These are phyloP conservation scores for Trichoderma aggressivum DNA, from an alignment of 2,329 filamentous ascomycete genomes.

Conservation along the genomic window DNA sequence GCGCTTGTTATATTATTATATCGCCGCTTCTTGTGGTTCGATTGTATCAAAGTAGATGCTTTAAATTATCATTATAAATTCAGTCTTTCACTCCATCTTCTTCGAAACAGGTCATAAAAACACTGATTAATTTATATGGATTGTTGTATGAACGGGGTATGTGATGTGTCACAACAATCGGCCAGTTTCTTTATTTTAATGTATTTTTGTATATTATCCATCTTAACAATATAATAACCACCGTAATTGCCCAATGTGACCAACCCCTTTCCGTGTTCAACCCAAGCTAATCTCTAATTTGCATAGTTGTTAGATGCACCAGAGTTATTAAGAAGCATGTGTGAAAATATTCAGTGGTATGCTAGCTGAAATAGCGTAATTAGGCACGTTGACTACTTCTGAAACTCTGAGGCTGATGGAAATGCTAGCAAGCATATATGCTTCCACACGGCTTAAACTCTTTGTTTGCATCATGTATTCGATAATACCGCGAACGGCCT, in stretches of 20 bases:
- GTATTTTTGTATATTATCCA: neutral
- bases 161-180: too few relatives aligned
- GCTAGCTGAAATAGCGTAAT: neutral
- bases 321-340: neutral
- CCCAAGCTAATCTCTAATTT: neutral
- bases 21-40: too few relatives aligned
- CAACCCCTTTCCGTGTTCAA: neutral
- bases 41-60: too few relatives aligned
- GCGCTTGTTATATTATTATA: too few relatives aligned
- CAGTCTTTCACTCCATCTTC: too few relatives aligned
- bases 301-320: neutral
- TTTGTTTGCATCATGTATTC: constrained; percentile 2
- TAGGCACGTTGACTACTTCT: constrained; percentile 4
- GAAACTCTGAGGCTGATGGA: neutral
- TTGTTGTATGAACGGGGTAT: too few relatives aligned
- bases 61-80: too few relatives aligned
- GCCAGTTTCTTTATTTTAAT: neutral
- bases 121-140: too few relatives aligned
- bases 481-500: neutral
- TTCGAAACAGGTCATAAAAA: too few relatives aligned
- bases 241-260: neutral
- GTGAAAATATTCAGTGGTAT: neutral
- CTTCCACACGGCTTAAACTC: neutral
- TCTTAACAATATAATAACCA: neutral
- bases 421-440: constrained; percentile 10